These are phyloP conservation scores for Gonium pectorale DNA, from an alignment of 139 green algal species.

Conservation along the genomic window DNA sequence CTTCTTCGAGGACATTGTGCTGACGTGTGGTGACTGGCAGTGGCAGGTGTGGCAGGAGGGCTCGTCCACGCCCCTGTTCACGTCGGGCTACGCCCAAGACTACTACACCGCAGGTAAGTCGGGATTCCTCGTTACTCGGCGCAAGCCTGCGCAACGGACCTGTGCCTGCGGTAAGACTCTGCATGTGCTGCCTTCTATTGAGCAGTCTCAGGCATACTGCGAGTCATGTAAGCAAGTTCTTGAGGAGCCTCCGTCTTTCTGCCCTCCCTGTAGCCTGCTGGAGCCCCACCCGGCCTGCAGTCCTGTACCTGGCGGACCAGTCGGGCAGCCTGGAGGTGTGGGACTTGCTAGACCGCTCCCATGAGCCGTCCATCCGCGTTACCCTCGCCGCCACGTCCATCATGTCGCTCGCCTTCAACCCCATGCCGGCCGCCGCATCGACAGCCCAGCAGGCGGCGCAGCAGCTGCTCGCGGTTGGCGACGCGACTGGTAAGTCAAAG, in stretches of 20 bases:
- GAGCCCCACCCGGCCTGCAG: conserved; percentile 84
- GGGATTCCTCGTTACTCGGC: too few relatives aligned
- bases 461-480: conserved; percentile 77
- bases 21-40: conserved; percentile 83
- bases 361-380: conserved; percentile 72
- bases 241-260: not conserved
- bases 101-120: conserved; percentile 77
- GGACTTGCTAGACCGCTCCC: conserved; percentile 85
- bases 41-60: conserved; percentile 76
- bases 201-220: too few relatives aligned
- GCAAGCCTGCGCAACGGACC: too few relatives aligned
- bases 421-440: conserved; percentile 29
- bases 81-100: conserved; percentile 65
- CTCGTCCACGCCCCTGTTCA: conserved; percentile 69
- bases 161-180: too few relatives aligned
- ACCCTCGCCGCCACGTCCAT: conserved; percentile 65
- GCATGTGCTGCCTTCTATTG: too few relatives aligned
- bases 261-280: conserved; percentile 66
- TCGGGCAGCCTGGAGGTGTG: conserved; percentile 80
- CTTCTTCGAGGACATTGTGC: conserved; percentile 86
- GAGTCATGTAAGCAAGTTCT: not conserved
- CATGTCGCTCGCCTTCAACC: conserved; percentile 73
- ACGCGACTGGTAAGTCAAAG: conserved; percentile 46
- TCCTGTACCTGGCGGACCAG: conserved; percentile 73
- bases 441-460: conserved; percentile 32